These are phyloP conservation scores for Boechera stricta DNA, from an alignment of 345 rosid species.

Conservation along the genomic window DNA sequence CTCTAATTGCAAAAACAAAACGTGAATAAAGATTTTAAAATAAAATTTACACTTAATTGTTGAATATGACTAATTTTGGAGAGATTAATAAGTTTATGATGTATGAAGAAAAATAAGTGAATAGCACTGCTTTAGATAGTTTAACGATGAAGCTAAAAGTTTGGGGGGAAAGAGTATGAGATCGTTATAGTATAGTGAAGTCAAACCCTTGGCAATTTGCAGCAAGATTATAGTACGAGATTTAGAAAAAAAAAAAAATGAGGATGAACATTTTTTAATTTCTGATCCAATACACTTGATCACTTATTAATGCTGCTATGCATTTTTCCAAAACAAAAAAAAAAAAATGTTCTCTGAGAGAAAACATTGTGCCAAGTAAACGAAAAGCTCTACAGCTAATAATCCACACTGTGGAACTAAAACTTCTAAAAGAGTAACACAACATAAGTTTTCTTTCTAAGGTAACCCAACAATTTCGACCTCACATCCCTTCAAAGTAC, in stretches of 20 bases:
- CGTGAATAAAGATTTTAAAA: too few relatives aligned
- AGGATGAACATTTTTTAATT: conserved; percentile 3
- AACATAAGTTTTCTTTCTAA: conserved; percentile 7
- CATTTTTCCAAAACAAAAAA: conserved; percentile 2
- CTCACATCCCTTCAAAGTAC: conserved; percentile 33
- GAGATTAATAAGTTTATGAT: too few relatives aligned
- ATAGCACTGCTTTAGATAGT: too few relatives aligned
- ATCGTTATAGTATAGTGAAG: too few relatives aligned
- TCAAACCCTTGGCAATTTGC: too few relatives aligned
- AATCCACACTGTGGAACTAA: conserved; percentile 31
- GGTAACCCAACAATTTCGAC: not conserved
- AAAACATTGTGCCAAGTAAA: conserved; percentile 11
- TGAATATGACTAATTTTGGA: too few relatives aligned
- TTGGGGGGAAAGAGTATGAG: too few relatives aligned
- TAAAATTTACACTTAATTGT: too few relatives aligned
- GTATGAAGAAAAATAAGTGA: too few relatives aligned
- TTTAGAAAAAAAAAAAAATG: not conserved
- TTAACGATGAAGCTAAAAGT: too few relatives aligned
- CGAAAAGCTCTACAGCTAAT: conserved; percentile 27
- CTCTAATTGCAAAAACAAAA: too few relatives aligned
- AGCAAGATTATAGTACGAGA: not conserved
- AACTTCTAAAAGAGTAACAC: conserved; percentile 1
- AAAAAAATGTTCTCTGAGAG: not conserved
- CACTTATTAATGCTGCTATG: conserved; percentile 4
- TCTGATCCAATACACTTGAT: not conserved